These are phyloP conservation scores for Aspergillus ibericus DNA, from an alignment of 2,329 filamentous ascomycete genomes.

Conservation along the genomic window DNA sequence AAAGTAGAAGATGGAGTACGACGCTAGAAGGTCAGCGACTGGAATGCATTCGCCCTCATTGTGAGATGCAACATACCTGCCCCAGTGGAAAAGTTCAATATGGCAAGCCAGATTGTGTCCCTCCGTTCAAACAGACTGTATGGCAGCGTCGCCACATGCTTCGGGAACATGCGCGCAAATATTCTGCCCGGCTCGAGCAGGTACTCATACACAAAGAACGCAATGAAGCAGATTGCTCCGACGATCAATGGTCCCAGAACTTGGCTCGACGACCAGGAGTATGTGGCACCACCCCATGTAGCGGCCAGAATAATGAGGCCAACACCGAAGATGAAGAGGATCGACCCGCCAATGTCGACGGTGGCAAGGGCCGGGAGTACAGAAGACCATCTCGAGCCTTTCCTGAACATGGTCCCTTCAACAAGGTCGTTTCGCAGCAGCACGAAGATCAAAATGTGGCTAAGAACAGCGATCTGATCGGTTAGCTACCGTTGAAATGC, in stretches of 20 bases:
- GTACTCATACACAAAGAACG: conserved; percentile 55
- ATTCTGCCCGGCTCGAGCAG: conserved; percentile 53
- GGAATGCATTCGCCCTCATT: background rate
- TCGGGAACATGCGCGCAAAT: conserved; percentile 52
- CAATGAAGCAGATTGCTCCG: conserved; percentile 43
- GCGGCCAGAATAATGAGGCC: conserved; percentile 57
- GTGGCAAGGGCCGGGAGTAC: conserved; percentile 54
- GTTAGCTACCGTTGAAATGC: conserved; percentile 26
- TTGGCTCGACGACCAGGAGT: conserved; percentile 52
- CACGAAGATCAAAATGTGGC: conserved; percentile 56
- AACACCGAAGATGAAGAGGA: conserved; percentile 57
- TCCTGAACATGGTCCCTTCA: conserved; percentile 47
- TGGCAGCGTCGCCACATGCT: conserved; percentile 64
- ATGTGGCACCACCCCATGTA: conserved; percentile 58
- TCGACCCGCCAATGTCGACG: conserved; percentile 57
- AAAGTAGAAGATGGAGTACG: conserved; percentile 65
- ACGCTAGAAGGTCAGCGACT: conserved; percentile 18
- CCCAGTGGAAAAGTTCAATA: conserved; percentile 62
- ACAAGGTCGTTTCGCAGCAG: conserved; percentile 61
- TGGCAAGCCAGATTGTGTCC: conserved; percentile 63
- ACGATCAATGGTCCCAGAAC: conserved; percentile 53
- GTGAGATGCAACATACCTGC: conserved; percentile 40
- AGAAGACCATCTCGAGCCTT: conserved; percentile 30
- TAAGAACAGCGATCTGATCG: conserved; percentile 47
- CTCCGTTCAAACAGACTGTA: conserved; percentile 58